Conservation (phyloP, 2,329 filamentous ascomycete species). For the Cercospora berteroae region DNA sequence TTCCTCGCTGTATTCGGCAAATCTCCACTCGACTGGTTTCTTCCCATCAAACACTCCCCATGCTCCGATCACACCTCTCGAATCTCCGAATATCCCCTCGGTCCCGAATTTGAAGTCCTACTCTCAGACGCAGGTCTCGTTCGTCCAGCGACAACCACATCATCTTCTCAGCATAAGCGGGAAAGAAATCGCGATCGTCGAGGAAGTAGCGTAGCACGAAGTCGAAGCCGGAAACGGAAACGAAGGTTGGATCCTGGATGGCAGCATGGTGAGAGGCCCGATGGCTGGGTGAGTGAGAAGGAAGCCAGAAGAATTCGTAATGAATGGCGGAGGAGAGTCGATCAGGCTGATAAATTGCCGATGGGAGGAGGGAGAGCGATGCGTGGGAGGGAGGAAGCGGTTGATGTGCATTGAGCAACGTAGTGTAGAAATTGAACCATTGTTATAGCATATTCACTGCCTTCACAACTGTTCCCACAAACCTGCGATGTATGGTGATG, state of each 20-base stretch:
- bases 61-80: conserved; percentile 59
- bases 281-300: conserved; percentile 35
- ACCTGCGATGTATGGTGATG: no score
- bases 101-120: conserved; percentile 37
- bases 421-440: no score
- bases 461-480: not conserved
- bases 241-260: conserved; percentile 33
- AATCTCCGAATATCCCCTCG: conserved; percentile 37
- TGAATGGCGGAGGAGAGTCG: conserved; percentile 21
- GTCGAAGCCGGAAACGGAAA: conserved; percentile 22
- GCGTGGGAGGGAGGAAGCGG: not conserved
- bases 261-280: conserved; percentile 38
- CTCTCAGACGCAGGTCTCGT: conserved; percentile 35
- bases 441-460: not conserved
- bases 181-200: conserved; percentile 15
- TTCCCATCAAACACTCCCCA: conserved; percentile 73
- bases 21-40: conserved; percentile 67
- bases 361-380: not conserved
- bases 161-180: not conserved
- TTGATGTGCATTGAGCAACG: not conserved
- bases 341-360: conserved; percentile 8
- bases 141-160: conserved; percentile 14
- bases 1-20: conserved; percentile 76
- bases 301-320: conserved; percentile 31
- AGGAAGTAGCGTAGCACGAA: conserved; percentile 4